Percentiles rank a stretch among this genome's conserved stretches.
These are phyloP conservation scores for Phytophthora gonapodyides DNA, from an alignment of 352 stramenopile species.

Conservation along the genomic window DNA sequence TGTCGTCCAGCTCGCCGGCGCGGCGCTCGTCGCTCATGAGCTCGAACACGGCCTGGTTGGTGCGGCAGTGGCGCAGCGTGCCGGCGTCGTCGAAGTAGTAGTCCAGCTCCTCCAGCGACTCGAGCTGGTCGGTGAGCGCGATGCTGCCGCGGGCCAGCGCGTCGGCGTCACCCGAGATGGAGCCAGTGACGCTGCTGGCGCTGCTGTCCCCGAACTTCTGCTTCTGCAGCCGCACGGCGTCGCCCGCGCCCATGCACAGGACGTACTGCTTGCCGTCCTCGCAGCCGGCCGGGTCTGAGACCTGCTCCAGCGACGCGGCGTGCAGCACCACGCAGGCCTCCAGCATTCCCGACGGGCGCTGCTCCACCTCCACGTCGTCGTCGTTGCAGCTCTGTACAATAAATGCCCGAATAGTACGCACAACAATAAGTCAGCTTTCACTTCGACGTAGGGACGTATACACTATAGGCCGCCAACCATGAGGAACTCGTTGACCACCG, in stretches of 20 bases:
- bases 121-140: slow-evolving; percentile 62
- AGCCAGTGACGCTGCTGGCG: slow-evolving; percentile 23
- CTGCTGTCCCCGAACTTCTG: slow-evolving; percentile 44
- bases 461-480: slow-evolving; percentile 50
- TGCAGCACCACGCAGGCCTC: slow-evolving; percentile 64
- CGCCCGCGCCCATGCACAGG: slow-evolving; percentile 45
- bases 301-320: slow-evolving; percentile 47
- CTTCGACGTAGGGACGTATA: neutral
- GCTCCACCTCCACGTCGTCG: slow-evolving; percentile 69
- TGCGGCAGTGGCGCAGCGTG: slow-evolving; percentile 70
- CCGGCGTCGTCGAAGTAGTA: slow-evolving; percentile 80
- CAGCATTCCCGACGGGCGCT: slow-evolving; percentile 60
- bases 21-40: slow-evolving; percentile 77
- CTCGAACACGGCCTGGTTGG: slow-evolving; percentile 74
- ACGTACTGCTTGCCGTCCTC: slow-evolving; percentile 83
- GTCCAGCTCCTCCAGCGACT: slow-evolving; percentile 76
- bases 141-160: slow-evolving; percentile 41
- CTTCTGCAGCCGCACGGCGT: slow-evolving; percentile 56
- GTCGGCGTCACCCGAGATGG: slow-evolving; percentile 3
- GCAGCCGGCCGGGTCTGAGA: slow-evolving; percentile 43
- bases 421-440: too few species aligned
- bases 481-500: slow-evolving; percentile 80
- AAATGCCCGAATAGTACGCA: too few species aligned
- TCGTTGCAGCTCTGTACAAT: slow-evolving; percentile 65
- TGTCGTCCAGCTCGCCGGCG: slow-evolving; percentile 72